A percentile compares a stretch with the other conserved stretches of the same genome.
Evolutionary conservation across 345 rosid genomes (phyloP).

Genomic region (Corchorus olitorius): DNA sequence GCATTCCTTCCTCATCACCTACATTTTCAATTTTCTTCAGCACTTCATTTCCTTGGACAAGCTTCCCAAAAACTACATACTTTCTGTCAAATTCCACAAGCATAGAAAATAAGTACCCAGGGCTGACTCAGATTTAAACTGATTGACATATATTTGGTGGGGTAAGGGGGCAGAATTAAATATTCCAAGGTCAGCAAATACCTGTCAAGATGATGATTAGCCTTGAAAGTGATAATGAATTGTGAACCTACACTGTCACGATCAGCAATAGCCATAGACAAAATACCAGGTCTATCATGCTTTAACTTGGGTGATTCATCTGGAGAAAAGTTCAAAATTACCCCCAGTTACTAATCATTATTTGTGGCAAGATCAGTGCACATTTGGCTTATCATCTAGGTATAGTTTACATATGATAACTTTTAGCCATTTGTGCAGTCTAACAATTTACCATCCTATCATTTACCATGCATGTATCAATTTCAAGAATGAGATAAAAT

Average conservation of each 20-base stretch:
- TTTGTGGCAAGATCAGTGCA: neutral
- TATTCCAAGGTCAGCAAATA: constrained; percentile 24
- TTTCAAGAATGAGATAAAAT: neutral
- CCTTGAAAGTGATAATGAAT: constrained; percentile 75
- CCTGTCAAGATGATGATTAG: constrained; percentile 86
- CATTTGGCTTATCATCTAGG: neutral
- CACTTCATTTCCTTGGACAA: constrained; percentile 78
- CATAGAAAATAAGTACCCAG: neutral
- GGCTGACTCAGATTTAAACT: neutral
- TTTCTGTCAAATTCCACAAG: constrained; percentile 45
- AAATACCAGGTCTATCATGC: constrained; percentile 83
- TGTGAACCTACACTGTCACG: constrained; percentile 91
- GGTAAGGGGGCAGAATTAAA: neutral
- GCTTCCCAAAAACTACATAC: constrained; percentile 85
- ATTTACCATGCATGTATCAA: neutral
- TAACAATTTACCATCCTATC: neutral
- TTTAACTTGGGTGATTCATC: constrained; percentile 83
- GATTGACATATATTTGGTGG: neutral
- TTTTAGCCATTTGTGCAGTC: neutral
- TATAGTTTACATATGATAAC: neutral
- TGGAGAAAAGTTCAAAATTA: constrained; percentile 38
- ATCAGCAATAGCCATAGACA: constrained; percentile 77
- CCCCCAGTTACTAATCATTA: constrained; percentile 14
- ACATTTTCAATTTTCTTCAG: constrained; percentile 80
- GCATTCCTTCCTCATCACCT: constrained; percentile 83